phyloP scores from a whole-genome alignment of 495 filamentous ascomycete species.

The Delitschia confertaspora region DNA sequence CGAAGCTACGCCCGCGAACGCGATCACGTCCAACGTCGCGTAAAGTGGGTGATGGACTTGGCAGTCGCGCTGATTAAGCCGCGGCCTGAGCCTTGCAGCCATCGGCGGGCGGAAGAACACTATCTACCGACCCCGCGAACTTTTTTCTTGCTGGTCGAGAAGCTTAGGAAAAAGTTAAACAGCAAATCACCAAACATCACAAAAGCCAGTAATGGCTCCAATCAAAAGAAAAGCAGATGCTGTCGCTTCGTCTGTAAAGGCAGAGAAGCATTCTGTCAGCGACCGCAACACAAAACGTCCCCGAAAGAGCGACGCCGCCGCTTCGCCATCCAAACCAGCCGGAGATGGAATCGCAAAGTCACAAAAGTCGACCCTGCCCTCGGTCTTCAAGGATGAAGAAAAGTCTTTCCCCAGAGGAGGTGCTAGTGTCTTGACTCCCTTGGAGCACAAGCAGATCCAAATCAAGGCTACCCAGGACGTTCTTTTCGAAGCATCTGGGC shows the following conservation, averaged over 20 bases:
- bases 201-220: constrained; percentile 12
- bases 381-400: constrained; percentile 66
- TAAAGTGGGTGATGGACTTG: neutral
- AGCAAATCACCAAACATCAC: neutral
- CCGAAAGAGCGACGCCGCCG: constrained; percentile 14
- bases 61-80: neutral
- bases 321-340: constrained; percentile 7
- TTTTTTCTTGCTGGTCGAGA: constrained; percentile 12
- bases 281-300: constrained; percentile 24
- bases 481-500: constrained; percentile 68
- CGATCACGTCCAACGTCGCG: neutral
- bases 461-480: constrained; percentile 89
- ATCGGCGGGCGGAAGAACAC: constrained; percentile 19
- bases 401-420: constrained; percentile 87
- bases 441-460: constrained; percentile 94
- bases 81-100: neutral
- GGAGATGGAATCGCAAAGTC: constrained; percentile 9
- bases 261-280: constrained; percentile 5
- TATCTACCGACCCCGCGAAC: constrained; percentile 19
- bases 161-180: constrained; percentile 4
- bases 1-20: neutral
- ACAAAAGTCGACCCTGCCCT: constrained; percentile 20
- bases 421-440: constrained; percentile 77
- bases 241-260: neutral
- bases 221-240: constrained; percentile 23